Conservation (phyloP, 163 green algal genomes). For the Scenedesmus sp. region DNA sequence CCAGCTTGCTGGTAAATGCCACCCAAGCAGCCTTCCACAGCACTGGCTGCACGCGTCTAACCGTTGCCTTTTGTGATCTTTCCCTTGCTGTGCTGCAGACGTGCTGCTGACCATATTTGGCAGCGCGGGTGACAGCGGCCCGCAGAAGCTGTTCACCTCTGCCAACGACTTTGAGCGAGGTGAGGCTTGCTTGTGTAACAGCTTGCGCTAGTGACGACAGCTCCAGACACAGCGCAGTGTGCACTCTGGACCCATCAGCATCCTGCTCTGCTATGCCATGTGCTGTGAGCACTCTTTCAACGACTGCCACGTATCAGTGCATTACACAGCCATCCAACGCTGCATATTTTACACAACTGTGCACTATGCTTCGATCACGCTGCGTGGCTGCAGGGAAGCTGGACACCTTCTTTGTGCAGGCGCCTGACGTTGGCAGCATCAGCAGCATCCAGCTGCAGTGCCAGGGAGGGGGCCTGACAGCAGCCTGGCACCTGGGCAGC, state of each 20-base stretch:
- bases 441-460: conserved; percentile 53
- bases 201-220: no score
- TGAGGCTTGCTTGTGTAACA: neutral
- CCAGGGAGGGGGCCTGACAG: conserved; percentile 56
- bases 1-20: no score
- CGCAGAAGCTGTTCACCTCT: conserved; percentile 50
- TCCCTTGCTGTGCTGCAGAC: conserved; percentile 33
- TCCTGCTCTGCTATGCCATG: no score
- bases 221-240: no score
- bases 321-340: no score
- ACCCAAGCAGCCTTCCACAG: neutral
- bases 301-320: no score
- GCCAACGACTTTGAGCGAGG: conserved; percentile 71
- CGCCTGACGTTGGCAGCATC: conserved; percentile 62
- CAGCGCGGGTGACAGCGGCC: conserved; percentile 61
- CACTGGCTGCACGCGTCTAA: neutral
- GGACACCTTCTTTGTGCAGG: conserved; percentile 54
- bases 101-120: conserved; percentile 70
- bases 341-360: neutral
- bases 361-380: neutral
- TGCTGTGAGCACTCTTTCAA: no score
- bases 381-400: neutral
- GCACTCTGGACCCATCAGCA: no score
- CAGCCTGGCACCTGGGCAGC: conserved; percentile 65
- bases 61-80: neutral